Evolutionary conservation across 345 rosid genomes (phyloP).

Genomic region (Lumnitzera racemosa): DNA sequence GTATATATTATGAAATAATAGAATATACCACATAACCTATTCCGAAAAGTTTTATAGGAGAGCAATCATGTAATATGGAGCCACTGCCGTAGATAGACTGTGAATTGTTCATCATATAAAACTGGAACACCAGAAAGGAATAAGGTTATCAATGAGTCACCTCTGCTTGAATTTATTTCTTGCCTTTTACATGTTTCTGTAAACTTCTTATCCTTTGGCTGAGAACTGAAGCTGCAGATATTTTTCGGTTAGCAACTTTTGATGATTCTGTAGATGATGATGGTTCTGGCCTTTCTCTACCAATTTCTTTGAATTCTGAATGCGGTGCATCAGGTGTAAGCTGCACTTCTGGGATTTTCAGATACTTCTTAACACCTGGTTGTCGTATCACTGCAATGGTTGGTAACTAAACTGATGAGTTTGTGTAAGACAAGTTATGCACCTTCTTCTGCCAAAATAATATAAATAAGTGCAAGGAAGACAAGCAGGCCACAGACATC

Average conservation of each 20-base stretch:
- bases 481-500: too few relatives aligned
- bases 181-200: constrained; percentile 29
- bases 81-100: too few relatives aligned
- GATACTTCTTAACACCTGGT: constrained; percentile 32
- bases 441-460: not conserved
- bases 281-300: constrained; percentile 15
- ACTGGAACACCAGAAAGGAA: not conserved
- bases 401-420: not conserved
- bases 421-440: too few relatives aligned
- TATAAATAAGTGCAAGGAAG: not conserved
- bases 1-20: too few relatives aligned
- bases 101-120: too few relatives aligned
- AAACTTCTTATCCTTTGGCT: constrained; percentile 30
- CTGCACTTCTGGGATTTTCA: constrained; percentile 23
- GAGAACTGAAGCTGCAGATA: constrained; percentile 26
- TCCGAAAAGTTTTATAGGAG: too few relatives aligned
- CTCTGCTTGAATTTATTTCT: constrained; percentile 20
- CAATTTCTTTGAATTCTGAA: constrained; percentile 8
- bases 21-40: too few relatives aligned
- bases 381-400: constrained; percentile 23
- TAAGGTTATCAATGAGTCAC: not conserved
- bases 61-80: too few relatives aligned
- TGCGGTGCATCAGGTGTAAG: constrained; percentile 13
- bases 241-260: constrained; percentile 19
- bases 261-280: constrained; percentile 14